Conservation (phyloP, 305 asterid species). For the Caryopteris hybrid region DNA sequence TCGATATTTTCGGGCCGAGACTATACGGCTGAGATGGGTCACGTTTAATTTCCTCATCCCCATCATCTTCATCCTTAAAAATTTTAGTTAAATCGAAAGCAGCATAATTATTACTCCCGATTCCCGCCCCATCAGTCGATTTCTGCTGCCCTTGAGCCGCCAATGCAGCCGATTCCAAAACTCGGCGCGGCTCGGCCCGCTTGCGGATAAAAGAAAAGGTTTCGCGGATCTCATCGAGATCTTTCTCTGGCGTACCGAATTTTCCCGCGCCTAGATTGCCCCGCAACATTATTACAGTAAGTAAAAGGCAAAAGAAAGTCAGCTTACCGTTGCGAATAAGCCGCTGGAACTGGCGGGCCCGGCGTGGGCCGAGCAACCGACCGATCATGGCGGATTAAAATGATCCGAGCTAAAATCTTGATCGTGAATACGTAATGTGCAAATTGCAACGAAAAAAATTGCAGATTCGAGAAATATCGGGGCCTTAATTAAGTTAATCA, state of each 20-base stretch:
- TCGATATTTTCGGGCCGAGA: conserved; percentile 66
- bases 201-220: conserved; percentile 55
- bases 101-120: conserved; percentile 36
- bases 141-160: conserved; percentile 21
- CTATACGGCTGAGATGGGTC: conserved; percentile 54
- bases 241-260: conserved; percentile 71
- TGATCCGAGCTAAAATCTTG: conserved; percentile 1
- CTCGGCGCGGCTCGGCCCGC: conserved; percentile 70
- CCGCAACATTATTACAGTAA: conserved; percentile 60
- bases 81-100: conserved; percentile 52
- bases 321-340: conserved; percentile 55
- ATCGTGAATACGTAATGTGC: background rate
- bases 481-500: background rate
- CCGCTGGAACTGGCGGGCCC: conserved; percentile 60
- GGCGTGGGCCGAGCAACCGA: conserved; percentile 50
- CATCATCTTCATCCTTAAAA: conserved; percentile 63
- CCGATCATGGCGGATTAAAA: conserved; percentile 37
- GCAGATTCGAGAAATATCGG: conserved; percentile 13
- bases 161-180: conserved; percentile 49
- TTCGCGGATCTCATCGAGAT: conserved; percentile 57
- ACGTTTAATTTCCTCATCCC: conserved; percentile 42
- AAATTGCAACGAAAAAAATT: background rate
- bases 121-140: background rate
- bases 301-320: conserved; percentile 59
- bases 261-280: conserved; percentile 67